phyloP scores from a whole-genome alignment of 2,329 filamentous ascomycete genomes.

The Penicillium fuscoglaucum region DNA sequence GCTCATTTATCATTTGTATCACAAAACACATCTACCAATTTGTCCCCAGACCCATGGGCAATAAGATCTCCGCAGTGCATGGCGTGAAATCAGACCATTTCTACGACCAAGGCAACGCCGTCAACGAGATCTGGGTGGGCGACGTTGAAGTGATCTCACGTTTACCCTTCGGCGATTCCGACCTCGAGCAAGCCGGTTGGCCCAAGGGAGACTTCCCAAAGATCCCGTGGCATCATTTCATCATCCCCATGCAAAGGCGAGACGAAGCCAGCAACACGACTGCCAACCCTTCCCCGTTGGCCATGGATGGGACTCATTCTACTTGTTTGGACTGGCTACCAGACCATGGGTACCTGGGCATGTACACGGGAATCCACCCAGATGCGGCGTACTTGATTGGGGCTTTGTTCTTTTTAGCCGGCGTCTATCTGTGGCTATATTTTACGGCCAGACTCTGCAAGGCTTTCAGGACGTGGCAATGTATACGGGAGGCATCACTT shows the following conservation, averaged over 20 bases:
- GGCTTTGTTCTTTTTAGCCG: neutral
- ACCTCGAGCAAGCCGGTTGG: constrained; percentile 41
- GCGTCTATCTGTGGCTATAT: neutral
- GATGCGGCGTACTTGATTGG: neutral
- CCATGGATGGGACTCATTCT: fast-evolving
- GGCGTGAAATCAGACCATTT: constrained; percentile 39
- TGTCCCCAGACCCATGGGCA: constrained; percentile 25
- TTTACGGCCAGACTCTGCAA: fast-evolving
- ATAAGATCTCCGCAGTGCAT: constrained; percentile 36
- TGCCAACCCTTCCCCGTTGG: neutral
- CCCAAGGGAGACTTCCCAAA: constrained; percentile 36
- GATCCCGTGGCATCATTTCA: constrained; percentile 43
- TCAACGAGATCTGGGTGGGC: constrained; percentile 42
- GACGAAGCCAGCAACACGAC: neutral
- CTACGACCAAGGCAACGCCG: constrained; percentile 38
- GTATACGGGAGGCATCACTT: neutral
- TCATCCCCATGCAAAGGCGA: constrained; percentile 33
- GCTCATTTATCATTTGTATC: neutral
- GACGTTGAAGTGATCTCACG: constrained; percentile 41
- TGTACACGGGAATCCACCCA: neutral
- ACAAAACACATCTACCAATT: neutral
- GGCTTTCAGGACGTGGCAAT: neutral
- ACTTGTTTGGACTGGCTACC: neutral
- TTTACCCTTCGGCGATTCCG: constrained; percentile 41
- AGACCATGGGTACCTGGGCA: neutral